Base-by-base conservation (phyloP, 2,329 filamentous ascomycete species). In the Pestalotiopsis sp. region DNA sequence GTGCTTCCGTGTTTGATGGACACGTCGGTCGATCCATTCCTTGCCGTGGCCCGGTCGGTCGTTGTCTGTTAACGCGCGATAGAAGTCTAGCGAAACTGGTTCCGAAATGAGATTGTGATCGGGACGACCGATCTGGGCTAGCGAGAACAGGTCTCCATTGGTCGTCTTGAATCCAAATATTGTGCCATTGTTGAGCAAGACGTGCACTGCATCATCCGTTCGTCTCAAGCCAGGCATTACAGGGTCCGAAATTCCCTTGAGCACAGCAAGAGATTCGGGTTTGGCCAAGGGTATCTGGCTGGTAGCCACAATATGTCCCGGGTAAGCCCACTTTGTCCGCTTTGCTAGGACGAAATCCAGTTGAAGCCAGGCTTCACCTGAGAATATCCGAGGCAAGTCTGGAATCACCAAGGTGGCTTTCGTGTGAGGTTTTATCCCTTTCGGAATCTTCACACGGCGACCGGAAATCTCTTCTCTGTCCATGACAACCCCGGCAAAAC, bases 1-100 rank as follows among this genome's bases (percentile, higher is more conserved):
- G 70, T 87, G 82, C 62, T 79, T 76, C 4, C 80, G 80, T 3
- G 83, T 84, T 72, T 86, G 82, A 72, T 87, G 81, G 0, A 87
- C 73, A 2, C 82, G 80, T 6, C 78, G 74, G 20, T 83, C 81
- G 12, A 82, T 78, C 90, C 90, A 92, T 70, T 90, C 84, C 65
- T 82, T 80, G 0, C 88, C 89, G 17, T 82, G 79, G 6, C 82
- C 81, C 0, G 85, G 85, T 3, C 83, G 81, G 75, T 92, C 90
- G 75, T 92, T 92, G 78, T 92, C 89, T 0, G 90, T 92, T 49
- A 86, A 82, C 0, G 91, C 87, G 52, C 90, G 89, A 81, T 90
- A 92, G 75, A 92, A 87, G 70, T 84, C 83, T 56, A 90, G 81
- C 2, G 78, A 71, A 2, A 85, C 73, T 0, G 85, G 83, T 38